Base-by-base conservation (phyloP, 805 yeast species). In the Lipomyces sp. region DNA sequence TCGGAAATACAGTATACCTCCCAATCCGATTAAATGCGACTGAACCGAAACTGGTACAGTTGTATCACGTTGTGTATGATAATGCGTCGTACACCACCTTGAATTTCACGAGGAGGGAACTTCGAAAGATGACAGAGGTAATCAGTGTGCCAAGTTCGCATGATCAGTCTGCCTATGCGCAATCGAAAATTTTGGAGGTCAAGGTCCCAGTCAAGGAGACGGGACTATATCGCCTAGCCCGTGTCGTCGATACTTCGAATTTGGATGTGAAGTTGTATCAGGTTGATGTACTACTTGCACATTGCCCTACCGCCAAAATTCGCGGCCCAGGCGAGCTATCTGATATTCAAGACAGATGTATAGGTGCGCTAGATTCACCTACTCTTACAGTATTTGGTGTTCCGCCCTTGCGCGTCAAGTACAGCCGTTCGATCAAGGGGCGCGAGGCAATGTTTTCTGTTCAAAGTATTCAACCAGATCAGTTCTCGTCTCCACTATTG, bases 11-110 rank as follows among this genome's bases (percentile, higher is more conserved):
- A 59, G 74, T 83, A 35, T 77, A 80, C 42, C 80, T 92, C 66
- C 97, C 98, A 5, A 81, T 95, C 13, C 86, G 87, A 70, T 84
- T 92, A 72, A 93, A 95, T 73, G 87, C 97, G 10, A 86, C 97
- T 3, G 89, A 86, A 53, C 84, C 96, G 3, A 87, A 87, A 0
- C 81, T 79, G 59, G 78, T 95, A 59, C 92, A 89, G 75, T 75
- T 95, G 55, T 83, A 85, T 64, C 85, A 83, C 74, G 83, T 82
- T 18, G 86, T 86, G 60, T 83, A 90, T 4, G 82, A 81, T 7
- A 81, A 86, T 2, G 84, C 85, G 70, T 79, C 81, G 55, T 77
- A 83, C 18, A 74, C 79, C 1, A 72, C 80, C 13, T 75, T 86
- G 50, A 86, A 87, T 71, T 90, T 82, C 75, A 84, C 90, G 0